Evolutionary conservation across 768 basidiomycete species (phyloP).

Genomic region (Lactarius quietus): DNA sequence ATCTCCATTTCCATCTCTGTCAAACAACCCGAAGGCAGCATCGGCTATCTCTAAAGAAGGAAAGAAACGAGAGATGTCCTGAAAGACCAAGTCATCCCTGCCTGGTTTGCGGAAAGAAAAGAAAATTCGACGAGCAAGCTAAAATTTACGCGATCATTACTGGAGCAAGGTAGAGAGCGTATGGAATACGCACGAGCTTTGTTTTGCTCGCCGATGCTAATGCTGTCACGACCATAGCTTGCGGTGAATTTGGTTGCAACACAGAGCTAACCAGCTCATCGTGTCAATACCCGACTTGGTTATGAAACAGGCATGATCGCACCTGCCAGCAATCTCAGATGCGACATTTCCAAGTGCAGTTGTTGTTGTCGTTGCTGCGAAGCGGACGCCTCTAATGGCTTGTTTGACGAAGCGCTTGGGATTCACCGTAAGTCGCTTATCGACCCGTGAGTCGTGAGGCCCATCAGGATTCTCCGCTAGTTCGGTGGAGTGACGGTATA

Average conservation of each 20-base stretch:
- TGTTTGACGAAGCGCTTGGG: conserved; percentile 65
- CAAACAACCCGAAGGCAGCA: conserved; percentile 63
- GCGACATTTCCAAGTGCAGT: conserved; percentile 66
- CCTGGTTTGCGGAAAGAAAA: conserved; percentile 74
- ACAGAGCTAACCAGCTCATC: conserved; percentile 47
- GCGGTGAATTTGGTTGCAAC: conserved; percentile 86
- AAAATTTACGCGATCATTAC: conserved; percentile 9
- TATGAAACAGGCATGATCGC: conserved; percentile 9
- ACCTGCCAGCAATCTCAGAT: conserved; percentile 54
- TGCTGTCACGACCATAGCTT: conserved; percentile 75
- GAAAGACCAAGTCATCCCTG: conserved; percentile 53
- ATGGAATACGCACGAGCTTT: conserved; percentile 45
- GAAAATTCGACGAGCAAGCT: conserved; percentile 83
- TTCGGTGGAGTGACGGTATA: conserved; percentile 79
- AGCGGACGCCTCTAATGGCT: conserved; percentile 64
- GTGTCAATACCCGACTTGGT: background rate
- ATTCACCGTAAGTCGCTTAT: conserved; percentile 42
- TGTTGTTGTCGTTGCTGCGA: conserved; percentile 77
- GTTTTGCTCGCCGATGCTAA: conserved; percentile 79
- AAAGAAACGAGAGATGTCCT: conserved; percentile 74
- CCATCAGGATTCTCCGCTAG: conserved; percentile 66
- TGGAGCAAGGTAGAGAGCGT: conserved; percentile 2
- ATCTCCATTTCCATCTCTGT: conserved; percentile 72
- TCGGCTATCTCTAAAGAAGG: conserved; percentile 61
- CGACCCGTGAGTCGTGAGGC: conserved; percentile 39